Percentiles rank a stretch among this genome's conserved stretches.
These are phyloP conservation scores for Hypoxylon sp. DNA, from an alignment of 2,329 filamentous ascomycete genomes.

Conservation along the genomic window DNA sequence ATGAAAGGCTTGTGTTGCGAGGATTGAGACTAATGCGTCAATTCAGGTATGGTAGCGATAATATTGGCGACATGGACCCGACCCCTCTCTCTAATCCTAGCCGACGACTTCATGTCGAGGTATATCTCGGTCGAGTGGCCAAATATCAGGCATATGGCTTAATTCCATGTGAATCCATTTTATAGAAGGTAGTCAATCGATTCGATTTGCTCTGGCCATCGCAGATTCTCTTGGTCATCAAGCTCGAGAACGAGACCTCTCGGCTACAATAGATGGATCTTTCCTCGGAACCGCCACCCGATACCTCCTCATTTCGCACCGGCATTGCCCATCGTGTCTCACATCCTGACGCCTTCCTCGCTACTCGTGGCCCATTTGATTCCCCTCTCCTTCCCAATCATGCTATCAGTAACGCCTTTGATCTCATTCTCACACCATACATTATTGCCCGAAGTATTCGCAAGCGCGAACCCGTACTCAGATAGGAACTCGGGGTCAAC, in stretches of 20 bases:
- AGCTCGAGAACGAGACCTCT: neutral
- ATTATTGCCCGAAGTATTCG: constrained; percentile 57
- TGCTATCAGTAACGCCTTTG: constrained; percentile 63
- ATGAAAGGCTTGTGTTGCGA: too few species aligned
- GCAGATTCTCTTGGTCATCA: neutral
- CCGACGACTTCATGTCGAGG: too few species aligned
- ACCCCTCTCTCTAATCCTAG: neutral
- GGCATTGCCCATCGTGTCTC: neutral
- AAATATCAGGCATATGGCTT: neutral
- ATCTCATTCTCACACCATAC: constrained; percentile 63
- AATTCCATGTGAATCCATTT: neutral
- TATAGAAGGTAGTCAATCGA: too few species aligned
- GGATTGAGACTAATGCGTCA: too few species aligned
- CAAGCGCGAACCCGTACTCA: constrained; percentile 59
- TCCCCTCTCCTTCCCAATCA: constrained; percentile 49
- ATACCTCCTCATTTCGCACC: neutral
- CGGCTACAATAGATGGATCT: neutral
- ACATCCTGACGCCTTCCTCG: constrained; percentile 32
- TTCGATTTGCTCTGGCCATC: neutral
- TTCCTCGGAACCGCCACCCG: neutral
- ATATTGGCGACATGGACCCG: neutral
- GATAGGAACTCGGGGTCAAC: constrained; percentile 62
- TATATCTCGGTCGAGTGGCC: too few species aligned
- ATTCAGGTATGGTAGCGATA: too few species aligned
- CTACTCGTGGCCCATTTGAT: constrained; percentile 33